Conservation (phyloP, 1,284 basidiomycete genomes). For the Tilletia walkeri region DNA sequence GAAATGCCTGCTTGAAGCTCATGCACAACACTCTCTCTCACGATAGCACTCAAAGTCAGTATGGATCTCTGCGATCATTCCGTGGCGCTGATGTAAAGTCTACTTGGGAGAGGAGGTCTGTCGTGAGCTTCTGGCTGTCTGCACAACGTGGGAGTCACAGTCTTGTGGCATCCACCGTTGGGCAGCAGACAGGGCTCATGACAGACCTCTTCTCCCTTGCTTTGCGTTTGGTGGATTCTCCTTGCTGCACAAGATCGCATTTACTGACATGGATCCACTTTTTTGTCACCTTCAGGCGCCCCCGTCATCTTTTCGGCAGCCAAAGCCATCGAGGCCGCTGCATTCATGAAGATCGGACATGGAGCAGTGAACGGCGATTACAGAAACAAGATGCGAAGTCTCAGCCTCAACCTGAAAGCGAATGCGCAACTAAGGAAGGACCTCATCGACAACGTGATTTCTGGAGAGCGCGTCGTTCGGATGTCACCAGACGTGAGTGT, state of each 20-base stretch:
- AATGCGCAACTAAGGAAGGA: constrained; percentile 82
- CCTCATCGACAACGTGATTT: constrained; percentile 76
- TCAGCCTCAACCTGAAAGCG: constrained; percentile 91
- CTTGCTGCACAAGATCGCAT: background rate
- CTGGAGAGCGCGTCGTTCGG: constrained; percentile 68
- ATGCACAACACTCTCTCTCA: constrained; percentile 80
- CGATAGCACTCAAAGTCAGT: constrained; percentile 24
- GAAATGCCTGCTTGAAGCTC: constrained; percentile 85
- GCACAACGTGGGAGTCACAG: too few species aligned
- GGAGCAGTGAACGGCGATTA: constrained; percentile 59
- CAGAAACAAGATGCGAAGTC: constrained; percentile 78
- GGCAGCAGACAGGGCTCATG: background rate
- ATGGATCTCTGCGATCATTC: background rate
- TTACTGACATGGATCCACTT: background rate
- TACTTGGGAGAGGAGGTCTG: constrained; percentile 14
- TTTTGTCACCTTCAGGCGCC: constrained; percentile 42
- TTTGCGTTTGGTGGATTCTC: background rate
- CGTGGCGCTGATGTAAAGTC: background rate
- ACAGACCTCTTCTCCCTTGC: constrained; percentile 12
- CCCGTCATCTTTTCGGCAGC: constrained; percentile 58
- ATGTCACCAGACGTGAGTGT: constrained; percentile 69
- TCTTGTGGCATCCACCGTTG: too few species aligned
- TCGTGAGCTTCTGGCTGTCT: background rate
- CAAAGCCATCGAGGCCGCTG: constrained; percentile 58
- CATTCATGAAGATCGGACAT: constrained; percentile 43